Evolutionary conservation across 2,329 filamentous ascomycete species (phyloP), one percentile per base, ranked within the genome.

Genomic region (Fusarium nygamai): DNA sequence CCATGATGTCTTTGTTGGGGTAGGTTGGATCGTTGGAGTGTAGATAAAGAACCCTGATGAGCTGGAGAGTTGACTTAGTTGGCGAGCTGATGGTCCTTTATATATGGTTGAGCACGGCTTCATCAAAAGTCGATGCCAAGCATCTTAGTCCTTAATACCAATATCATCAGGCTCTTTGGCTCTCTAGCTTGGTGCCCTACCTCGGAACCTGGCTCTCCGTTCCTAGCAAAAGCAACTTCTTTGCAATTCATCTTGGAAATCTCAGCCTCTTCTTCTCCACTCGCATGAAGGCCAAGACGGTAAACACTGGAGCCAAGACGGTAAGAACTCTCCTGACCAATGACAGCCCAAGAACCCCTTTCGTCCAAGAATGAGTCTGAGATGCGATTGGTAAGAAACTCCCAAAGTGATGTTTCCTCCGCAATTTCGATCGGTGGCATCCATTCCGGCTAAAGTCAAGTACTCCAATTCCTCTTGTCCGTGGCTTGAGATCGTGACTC

Each of bases 371-470:
- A 13, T 1, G 5, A 19, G 12, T 13, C 46, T 47, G 0, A 53
- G 46, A 67, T 67, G 63, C 44, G 51, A 67, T 67, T 67, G 33
- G 64, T 4, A 33, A 27, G 13, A 58, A 17, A 11, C 29, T 14
- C 4, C 17, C 41, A 33, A 3, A 48, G 27, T n/a, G 13, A 31
- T 24, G n/a, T 31, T 24, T 22, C 10, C 22, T 39, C 34, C 48
- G 34, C 63, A 67, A 6, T 27, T 38, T 31, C 36, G 33, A 53
- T 31, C 41, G 8, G 24, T 34, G 31, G 10, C 36, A 47, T 27
- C n/a, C 27, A 67, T 67, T 68, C 29, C 34, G 65, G 65, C 64
- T 68, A 68, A 68, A 67, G 3, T 16, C 17, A 4, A 3, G 16
- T 29, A 3, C 29, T 6, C 48, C 43, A 12, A 20, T 29, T 48